Evolutionary conservation across 83 land plant genomes (phyloP).

Genomic region (Isoetes engelmannii): DNA sequence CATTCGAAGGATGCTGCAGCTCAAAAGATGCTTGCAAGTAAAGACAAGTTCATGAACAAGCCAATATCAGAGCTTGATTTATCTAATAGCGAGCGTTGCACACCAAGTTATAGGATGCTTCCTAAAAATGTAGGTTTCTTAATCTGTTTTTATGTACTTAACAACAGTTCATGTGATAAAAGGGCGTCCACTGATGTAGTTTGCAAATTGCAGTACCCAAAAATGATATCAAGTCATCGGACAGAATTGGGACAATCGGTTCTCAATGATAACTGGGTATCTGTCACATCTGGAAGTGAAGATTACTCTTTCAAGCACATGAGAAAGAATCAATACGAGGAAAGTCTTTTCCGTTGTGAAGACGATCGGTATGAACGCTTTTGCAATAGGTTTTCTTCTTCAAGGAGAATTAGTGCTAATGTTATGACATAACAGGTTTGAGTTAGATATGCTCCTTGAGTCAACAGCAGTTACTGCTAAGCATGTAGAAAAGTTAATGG

Average conservation of each 20-base stretch:
- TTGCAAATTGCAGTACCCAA: constrained; percentile 47
- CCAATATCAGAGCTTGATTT: constrained; percentile 83
- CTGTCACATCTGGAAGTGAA: constrained; percentile 88
- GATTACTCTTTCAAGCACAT: constrained; percentile 85
- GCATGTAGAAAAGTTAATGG: constrained; percentile 57
- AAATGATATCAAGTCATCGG: constrained; percentile 57
- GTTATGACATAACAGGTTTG: constrained; percentile 43
- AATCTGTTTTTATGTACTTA: background rate
- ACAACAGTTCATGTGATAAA: background rate
- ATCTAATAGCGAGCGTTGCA: constrained; percentile 63
- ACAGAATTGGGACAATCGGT: constrained; percentile 57
- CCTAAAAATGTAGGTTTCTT: constrained; percentile 54
- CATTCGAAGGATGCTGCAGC: constrained; percentile 35
- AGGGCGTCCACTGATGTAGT: background rate
- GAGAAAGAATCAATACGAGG: constrained; percentile 83
- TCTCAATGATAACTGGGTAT: constrained; percentile 82
- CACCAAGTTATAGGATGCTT: constrained; percentile 80
- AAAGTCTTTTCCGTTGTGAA: constrained; percentile 78
- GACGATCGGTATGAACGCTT: constrained; percentile 58
- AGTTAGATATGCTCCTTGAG: constrained; percentile 80
- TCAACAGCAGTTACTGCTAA: constrained; percentile 51
- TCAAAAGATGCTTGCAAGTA: constrained; percentile 50
- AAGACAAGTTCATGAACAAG: constrained; percentile 59
- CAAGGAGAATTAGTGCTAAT: background rate
- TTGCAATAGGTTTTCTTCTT: background rate